Conservation (phyloP, 1,284 basidiomycete species). For the Athelia psychrophila region DNA sequence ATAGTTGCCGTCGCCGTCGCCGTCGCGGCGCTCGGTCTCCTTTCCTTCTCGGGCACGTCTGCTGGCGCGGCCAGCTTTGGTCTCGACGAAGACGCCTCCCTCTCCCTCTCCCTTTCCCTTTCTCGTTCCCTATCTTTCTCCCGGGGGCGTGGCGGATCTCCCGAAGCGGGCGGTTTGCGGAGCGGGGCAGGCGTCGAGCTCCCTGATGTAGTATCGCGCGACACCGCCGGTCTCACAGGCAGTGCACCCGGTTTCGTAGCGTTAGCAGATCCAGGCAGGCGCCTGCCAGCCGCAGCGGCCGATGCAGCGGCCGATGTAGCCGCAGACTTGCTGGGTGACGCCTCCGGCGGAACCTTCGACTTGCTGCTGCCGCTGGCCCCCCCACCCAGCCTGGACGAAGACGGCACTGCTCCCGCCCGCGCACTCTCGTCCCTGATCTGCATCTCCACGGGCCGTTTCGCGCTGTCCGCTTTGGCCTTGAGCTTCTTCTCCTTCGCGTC, state of each 20-base stretch:
- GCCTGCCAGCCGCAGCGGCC: conserved; percentile 21
- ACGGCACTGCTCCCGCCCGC: conserved; percentile 17
- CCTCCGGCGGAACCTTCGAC: conserved; percentile 14
- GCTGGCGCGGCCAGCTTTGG: neutral
- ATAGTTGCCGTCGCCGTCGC: conserved; percentile 20
- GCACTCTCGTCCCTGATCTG: conserved; percentile 54
- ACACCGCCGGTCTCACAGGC: conserved; percentile 21
- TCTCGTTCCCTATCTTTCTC: conserved; percentile 22
- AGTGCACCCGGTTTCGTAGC: conserved; percentile 15
- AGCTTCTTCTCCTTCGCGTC: conserved; percentile 41
- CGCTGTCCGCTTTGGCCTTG: conserved; percentile 8
- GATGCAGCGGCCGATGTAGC: conserved; percentile 12
- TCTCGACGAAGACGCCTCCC: conserved; percentile 2
- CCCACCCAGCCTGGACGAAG: conserved; percentile 13
- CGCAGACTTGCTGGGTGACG: conserved; percentile 5
- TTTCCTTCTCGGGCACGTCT: conserved; percentile 12
- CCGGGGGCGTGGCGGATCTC: conserved; percentile 9
- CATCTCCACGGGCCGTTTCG: conserved; percentile 40
- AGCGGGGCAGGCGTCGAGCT: conserved; percentile 1
- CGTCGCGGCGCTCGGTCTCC: conserved; percentile 2
- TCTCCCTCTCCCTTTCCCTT: conserved; percentile 12
- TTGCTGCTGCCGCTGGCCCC: conserved; percentile 25
- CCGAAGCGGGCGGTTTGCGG: conserved; percentile 3
- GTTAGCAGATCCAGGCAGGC: conserved; percentile 44
- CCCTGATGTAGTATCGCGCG: neutral